phyloP scores from a whole-genome alignment of 2,329 filamentous ascomycete genomes.

The Penicillium oxalicum region DNA sequence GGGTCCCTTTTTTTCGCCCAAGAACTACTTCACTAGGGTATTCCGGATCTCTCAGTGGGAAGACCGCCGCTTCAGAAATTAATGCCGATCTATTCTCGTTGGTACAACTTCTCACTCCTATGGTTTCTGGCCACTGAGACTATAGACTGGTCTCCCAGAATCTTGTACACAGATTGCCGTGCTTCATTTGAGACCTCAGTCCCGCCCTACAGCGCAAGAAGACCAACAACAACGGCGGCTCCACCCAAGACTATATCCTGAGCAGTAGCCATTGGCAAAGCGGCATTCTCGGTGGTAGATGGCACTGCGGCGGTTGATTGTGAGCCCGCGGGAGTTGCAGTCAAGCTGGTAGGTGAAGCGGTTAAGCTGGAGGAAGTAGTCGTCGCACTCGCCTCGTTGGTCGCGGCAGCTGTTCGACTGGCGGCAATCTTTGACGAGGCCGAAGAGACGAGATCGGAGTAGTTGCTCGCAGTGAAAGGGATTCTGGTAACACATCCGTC shows the following conservation, averaged over 20 bases:
- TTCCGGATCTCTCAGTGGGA: too few species aligned
- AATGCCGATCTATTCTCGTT: too few species aligned
- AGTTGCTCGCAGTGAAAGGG: conserved; percentile 5
- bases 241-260: neutral
- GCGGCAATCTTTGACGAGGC: conserved; percentile 2
- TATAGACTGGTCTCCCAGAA: too few species aligned
- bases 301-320: neutral
- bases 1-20: too few species aligned
- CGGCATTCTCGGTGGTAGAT: neutral
- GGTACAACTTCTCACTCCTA: too few species aligned
- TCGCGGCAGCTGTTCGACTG: neutral
- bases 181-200: neutral
- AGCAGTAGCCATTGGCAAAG: neutral
- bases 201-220: neutral
- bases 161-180: too few species aligned
- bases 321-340: neutral
- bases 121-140: too few species aligned
- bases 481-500: neutral
- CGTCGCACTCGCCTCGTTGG: neutral
- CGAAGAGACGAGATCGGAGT: conserved; percentile 4
- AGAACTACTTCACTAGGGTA: too few species aligned
- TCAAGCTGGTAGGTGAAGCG: neutral
- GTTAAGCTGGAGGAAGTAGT: neutral
- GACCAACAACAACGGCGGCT: neutral
- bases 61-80: too few species aligned